Evolutionary conservation across 768 basidiomycete species (phyloP), one percentile per base, ranked within the genome.

Genomic region (Sporobolomyces pararoseus): DNA sequence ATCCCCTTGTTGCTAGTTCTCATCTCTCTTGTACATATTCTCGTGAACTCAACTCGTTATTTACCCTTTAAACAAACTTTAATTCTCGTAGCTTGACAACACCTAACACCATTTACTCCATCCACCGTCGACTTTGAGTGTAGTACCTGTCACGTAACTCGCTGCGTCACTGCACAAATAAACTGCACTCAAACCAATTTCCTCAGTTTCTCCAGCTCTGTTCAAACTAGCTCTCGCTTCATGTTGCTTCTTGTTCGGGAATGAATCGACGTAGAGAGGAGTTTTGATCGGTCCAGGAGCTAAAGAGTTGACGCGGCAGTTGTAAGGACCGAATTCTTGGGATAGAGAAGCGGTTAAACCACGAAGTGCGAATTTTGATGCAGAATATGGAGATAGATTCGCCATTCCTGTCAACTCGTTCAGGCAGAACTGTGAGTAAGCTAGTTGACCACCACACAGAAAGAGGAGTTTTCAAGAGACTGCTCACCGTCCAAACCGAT

Each of bases 101-200:
- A n/a, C n/a, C n/a, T n/a, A 66, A 58, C 65, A 66, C 65, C 65
- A 66, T 32, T 66, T 66, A 39, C 57, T 59, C 65, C 65, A 66
- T 6, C 65, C 65, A 0, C 57, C 65, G 19, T 66, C 65, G 19
- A 59, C 49, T 25, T 66, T 66, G 14, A 66, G 25, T 12, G 55
- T 59, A 44, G 65, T 59, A 1, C 65, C 57, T 3, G 25, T 59
- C 25, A 25, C 23, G 29, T 59, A 66, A 3, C 16, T 17, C 10
- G 47, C 55, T 25, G 58, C 58, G 0, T 66, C 65, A 54, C 65
- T 59, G 27, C 47, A 49, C 12, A 66, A 27, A 27, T 39, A 66
- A 1, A 66, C 32, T 7, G 44, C 49, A 3, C 35, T 35, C 10
- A 19, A 4, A 17, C 57, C 65, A 1, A 59, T 25, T 50, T 66